A percentile compares a stretch with the other conserved stretches of the same genome.
phyloP scores from a whole-genome alignment of 2,329 filamentous ascomycete genomes.

The Fusarium ramigenum region DNA sequence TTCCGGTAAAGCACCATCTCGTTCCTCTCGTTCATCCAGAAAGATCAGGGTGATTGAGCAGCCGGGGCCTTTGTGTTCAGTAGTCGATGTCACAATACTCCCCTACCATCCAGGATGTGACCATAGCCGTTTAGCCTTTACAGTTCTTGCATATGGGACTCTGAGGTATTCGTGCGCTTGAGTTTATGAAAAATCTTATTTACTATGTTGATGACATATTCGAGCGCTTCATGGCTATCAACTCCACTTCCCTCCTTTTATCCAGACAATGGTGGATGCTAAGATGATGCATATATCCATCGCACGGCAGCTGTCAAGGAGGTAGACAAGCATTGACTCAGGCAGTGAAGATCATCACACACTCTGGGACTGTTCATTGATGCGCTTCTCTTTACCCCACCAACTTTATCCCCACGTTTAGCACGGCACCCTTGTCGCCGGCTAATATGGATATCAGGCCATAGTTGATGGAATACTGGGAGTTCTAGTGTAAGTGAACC shows the following conservation, averaged over 20 bases:
- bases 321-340: background rate
- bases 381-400: background rate
- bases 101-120: background rate
- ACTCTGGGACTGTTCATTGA: background rate
- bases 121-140: background rate
- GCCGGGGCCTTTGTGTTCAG: background rate
- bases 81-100: background rate
- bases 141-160: too few species aligned
- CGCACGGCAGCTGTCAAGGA: background rate
- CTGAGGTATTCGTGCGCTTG: background rate
- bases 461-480: background rate
- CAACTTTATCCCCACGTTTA: background rate
- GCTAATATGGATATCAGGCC: background rate
- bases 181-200: background rate
- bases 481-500: too few species aligned
- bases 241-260: background rate
- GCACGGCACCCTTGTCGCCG: background rate
- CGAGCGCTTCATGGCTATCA: background rate
- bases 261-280: background rate
- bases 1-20: fast-evolving
- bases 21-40: too few species aligned
- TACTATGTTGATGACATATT: background rate
- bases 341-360: background rate
- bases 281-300: background rate
- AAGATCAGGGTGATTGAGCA: background rate